Conservation (phyloP, 345 rosid species). For the Brassica nigra region DNA sequence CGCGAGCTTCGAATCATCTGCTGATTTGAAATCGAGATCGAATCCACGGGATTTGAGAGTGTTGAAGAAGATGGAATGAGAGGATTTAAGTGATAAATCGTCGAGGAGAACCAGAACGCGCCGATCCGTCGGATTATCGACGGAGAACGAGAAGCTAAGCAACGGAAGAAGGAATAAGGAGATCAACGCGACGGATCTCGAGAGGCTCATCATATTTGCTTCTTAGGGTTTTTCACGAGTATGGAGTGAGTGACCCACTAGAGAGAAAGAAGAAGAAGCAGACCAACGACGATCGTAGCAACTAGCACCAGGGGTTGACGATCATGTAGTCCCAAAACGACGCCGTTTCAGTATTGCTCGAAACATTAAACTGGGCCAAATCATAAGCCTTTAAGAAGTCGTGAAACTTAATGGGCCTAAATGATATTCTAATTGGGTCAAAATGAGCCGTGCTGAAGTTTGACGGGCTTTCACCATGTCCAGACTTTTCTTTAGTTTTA, state of each 20-base stretch:
- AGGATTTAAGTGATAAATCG: conserved; percentile 61
- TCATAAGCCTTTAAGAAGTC: neutral
- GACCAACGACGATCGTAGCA: conserved; percentile 11
- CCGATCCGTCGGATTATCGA: conserved; percentile 58
- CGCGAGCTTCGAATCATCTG: conserved; percentile 60
- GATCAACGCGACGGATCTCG: conserved; percentile 34
- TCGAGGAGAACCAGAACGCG: conserved; percentile 62
- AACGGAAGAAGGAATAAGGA: conserved; percentile 44
- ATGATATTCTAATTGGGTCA: neutral
- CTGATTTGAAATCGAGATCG: conserved; percentile 62
- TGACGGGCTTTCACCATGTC: neutral
- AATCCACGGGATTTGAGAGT: conserved; percentile 63
- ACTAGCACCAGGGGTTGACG: conserved; percentile 30
- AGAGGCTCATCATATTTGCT: conserved; percentile 32
- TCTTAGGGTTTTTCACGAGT: conserved; percentile 28
- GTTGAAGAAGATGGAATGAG: conserved; percentile 65
- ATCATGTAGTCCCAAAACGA: neutral
- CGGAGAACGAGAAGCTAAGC: conserved; percentile 54
- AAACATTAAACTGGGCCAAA: conserved; percentile 7
- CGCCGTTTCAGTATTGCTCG: neutral
- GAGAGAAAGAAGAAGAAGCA: conserved; percentile 4
- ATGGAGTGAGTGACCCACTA: conserved; percentile 32
- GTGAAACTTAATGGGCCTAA: neutral
- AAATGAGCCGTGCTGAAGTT: neutral
- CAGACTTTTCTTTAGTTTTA: no score